A percentile compares a stretch with the other conserved stretches of the same genome.
Evolutionary conservation across 192 early-diverging fungal species (phyloP).

Genomic region (Coemansia sp.): DNA sequence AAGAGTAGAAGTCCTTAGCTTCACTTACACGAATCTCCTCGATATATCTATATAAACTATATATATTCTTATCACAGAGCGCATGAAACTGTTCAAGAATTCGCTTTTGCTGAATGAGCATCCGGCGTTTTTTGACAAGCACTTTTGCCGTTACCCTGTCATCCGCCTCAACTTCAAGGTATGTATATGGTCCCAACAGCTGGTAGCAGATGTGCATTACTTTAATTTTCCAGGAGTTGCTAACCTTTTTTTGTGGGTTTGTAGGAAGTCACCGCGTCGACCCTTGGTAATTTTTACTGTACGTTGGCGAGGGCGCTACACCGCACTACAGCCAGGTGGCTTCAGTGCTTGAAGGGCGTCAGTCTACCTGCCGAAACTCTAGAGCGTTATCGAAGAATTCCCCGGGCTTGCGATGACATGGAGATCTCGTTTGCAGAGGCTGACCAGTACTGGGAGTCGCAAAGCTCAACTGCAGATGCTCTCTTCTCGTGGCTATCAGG

Average conservation of each 20-base stretch:
- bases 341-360: background rate
- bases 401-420: background rate
- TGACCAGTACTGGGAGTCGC: too few species aligned
- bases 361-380: too few species aligned
- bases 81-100: background rate
- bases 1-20: too few species aligned
- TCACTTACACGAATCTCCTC: too few species aligned
- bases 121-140: background rate
- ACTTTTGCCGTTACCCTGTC: background rate
- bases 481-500: too few species aligned
- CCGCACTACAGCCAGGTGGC: too few species aligned
- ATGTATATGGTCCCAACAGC: background rate
- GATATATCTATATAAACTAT: too few species aligned
- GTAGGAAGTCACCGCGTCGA: background rate
- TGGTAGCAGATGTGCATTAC: background rate
- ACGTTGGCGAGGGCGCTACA: background rate
- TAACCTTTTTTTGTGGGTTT: background rate
- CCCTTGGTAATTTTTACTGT: background rate
- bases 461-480: too few species aligned
- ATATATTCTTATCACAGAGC: too few species aligned
- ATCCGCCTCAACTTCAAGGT: background rate
- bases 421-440: background rate
- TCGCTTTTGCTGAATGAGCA: background rate
- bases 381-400: background rate
- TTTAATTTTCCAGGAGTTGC: background rate